Base-by-base conservation (phyloP, 179 eudicot genomes). In the Spergularia azorica region DNA sequence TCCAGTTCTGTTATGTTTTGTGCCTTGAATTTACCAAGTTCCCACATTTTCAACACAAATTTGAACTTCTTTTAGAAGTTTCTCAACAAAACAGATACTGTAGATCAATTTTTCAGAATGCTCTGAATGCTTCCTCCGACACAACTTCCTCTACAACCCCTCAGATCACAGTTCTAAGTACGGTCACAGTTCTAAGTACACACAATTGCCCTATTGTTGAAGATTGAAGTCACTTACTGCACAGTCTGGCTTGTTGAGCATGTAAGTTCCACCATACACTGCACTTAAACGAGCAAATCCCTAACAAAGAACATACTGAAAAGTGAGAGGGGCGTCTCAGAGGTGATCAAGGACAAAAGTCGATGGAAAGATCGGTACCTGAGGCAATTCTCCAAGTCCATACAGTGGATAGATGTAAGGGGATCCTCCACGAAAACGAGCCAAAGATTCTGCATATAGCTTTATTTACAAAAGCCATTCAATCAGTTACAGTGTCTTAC, bases 271-370 rank as follows among this genome's bases (percentile, higher is more conserved):
- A 78, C 97, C 97, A 80, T 92, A 92, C 64, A 90, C 97, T 5
- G 95, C 97, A 81, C 97, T 92, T 64, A 92, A 84, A 76, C 95
- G 95, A 17, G 97, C 97, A 83, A 92, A 92, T 70, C 90, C 97
- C 97, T 92, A 82, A 36, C 54, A 84, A 80, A 50, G 46, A 69
- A 80, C 16, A 54, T 13, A 48, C 18, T 51, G 15, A 63, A 55
- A 59, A 32, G 71, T 2, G 56, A 46, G 46, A 32, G 20, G 41
- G 41, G 51, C 12, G 61, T 46, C 17, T 63, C 56, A 82, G 8
- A 20, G 18, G 57, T 9, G 36, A 63, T 54, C 7, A 59, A 58
- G 26, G 16, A 46, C 20, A 54, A 14, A 17, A 65, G 38, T 36
- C 70, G 9, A 62, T 6, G 16, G 10, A 51, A 67, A 61, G 36